phyloP scores from a whole-genome alignment of 805 yeast species.

The Kazachstania viticola region DNA sequence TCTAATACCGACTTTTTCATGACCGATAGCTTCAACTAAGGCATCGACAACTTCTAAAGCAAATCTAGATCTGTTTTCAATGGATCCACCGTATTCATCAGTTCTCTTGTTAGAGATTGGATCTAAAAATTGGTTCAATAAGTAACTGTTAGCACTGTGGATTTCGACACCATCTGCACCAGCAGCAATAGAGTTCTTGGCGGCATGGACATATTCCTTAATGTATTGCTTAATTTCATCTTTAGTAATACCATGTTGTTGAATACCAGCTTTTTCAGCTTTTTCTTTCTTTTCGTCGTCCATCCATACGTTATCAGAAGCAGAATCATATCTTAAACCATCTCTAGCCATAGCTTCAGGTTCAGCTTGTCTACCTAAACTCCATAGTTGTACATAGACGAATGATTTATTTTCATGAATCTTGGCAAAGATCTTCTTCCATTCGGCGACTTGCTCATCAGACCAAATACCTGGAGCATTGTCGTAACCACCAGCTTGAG shows the following conservation, averaged over 20 bases:
- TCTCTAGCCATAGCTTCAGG: constrained; percentile 28
- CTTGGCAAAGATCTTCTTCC: constrained; percentile 37
- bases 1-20: constrained; percentile 36
- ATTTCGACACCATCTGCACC: constrained; percentile 52
- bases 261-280: constrained; percentile 26
- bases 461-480: constrained; percentile 39
- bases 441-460: constrained; percentile 34
- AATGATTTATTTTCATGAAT: constrained; percentile 41
- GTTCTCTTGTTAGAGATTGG: constrained; percentile 34
- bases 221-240: constrained; percentile 31
- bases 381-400: constrained; percentile 41
- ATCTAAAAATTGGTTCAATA: constrained; percentile 44
- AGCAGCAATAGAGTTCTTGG: constrained; percentile 26
- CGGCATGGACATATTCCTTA: constrained; percentile 33
- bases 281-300: constrained; percentile 25
- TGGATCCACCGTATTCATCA: constrained; percentile 44
- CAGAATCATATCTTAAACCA: constrained; percentile 29
- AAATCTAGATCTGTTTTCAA: constrained; percentile 37
- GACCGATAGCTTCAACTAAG: constrained; percentile 39
- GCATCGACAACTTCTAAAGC: constrained; percentile 41
- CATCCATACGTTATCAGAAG: constrained; percentile 28
- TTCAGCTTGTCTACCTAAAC: constrained; percentile 31
- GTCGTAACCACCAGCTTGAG: constrained; percentile 30
- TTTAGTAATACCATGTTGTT: constrained; percentile 21
- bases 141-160: constrained; percentile 57